phyloP scores from a whole-genome alignment of 768 basidiomycete genomes.

The Dentipellis sp. region DNA sequence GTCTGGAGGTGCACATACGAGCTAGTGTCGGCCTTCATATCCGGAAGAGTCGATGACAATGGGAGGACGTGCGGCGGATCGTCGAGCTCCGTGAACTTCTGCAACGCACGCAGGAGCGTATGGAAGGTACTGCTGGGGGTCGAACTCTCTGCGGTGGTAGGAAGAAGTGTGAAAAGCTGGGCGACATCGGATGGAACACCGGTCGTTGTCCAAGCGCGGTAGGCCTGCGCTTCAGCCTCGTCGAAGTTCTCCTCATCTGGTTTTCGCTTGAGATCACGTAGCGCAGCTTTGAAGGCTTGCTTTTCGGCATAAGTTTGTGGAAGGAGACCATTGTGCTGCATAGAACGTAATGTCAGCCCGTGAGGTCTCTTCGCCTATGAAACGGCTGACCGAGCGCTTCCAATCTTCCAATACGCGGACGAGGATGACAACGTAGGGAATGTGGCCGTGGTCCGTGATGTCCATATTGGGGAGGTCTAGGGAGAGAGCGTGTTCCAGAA shows the following conservation, averaged over 20 bases:
- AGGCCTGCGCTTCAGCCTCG: conserved; percentile 85
- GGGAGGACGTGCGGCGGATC: conserved; percentile 60
- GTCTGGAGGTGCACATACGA: conserved; percentile 80
- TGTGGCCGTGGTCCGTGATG: conserved; percentile 79
- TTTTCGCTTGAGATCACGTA: conserved; percentile 61
- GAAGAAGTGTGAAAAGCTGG: conserved; percentile 5
- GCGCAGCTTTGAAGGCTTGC: conserved; percentile 61
- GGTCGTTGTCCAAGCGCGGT: conserved; percentile 63
- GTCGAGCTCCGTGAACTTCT: conserved; percentile 40
- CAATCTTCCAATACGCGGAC: conserved; percentile 77
- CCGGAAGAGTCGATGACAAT: conserved; percentile 79
- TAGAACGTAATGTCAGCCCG: background rate
- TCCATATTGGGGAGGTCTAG: conserved; percentile 78
- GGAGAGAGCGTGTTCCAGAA: conserved; percentile 61
- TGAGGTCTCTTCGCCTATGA: background rate
- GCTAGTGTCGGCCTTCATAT: conserved; percentile 89
- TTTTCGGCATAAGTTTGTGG: conserved; percentile 55
- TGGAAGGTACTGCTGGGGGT: conserved; percentile 14
- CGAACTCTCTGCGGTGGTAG: background rate
- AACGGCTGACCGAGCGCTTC: conserved; percentile 54
- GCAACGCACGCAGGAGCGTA: conserved; percentile 53
- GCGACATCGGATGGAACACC: conserved; percentile 24
- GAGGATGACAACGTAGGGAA: conserved; percentile 86
- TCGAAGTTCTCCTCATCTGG: conserved; percentile 96
- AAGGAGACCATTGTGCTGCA: conserved; percentile 56